A percentile compares a stretch with the other conserved stretches of the same genome.
Conservation (phyloP, 192 early-diverging fungal genomes). For the Linnemannia zychae region DNA sequence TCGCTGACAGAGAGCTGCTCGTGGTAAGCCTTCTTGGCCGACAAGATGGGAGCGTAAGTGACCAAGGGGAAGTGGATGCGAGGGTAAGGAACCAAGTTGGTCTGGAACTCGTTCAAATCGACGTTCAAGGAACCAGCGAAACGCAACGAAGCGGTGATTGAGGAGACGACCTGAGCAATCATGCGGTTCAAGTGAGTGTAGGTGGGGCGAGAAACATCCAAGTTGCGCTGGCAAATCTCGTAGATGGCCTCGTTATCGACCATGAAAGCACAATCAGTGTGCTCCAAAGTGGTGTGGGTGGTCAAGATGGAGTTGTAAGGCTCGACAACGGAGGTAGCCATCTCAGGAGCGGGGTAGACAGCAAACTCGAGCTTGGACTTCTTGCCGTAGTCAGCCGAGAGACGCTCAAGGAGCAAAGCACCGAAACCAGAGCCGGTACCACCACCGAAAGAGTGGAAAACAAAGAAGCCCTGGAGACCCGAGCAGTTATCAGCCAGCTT, state of each 20-base stretch:
- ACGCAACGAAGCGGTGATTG: conserved; percentile 99
- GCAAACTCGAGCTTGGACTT: conserved; percentile 99
- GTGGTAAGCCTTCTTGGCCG: conserved; percentile 96
- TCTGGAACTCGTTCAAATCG: conserved; percentile 99
- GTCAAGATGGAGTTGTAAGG: conserved; percentile 99
- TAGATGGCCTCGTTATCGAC: conserved; percentile 99
- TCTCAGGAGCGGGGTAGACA: conserved; percentile 98
- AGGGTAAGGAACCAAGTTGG: conserved; percentile 99
- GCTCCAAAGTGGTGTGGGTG: conserved; percentile 99
- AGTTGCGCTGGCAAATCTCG: conserved; percentile 98
- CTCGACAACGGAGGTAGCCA: conserved; percentile 97
- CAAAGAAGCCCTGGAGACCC: conserved; percentile 98
- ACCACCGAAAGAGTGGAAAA: conserved; percentile 99
- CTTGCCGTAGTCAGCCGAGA: conserved; percentile 99
- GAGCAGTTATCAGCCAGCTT: conserved; percentile 98
- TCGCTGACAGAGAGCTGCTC: conserved; percentile 95
- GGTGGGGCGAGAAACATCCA: conserved; percentile 96
- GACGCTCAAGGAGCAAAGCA: conserved; percentile 96
- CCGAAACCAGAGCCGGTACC: conserved; percentile 99
- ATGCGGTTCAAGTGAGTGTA: conserved; percentile 98
- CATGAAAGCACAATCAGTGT: conserved; percentile 99
- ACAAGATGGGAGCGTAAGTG: conserved; percentile 96
- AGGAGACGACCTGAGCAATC: conserved; percentile 98
- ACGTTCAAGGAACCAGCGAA: conserved; percentile 99
- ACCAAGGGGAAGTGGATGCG: conserved; percentile 99